Conservation (phyloP, 73 alveolate genomes). For the Breviolum minutum region DNA sequence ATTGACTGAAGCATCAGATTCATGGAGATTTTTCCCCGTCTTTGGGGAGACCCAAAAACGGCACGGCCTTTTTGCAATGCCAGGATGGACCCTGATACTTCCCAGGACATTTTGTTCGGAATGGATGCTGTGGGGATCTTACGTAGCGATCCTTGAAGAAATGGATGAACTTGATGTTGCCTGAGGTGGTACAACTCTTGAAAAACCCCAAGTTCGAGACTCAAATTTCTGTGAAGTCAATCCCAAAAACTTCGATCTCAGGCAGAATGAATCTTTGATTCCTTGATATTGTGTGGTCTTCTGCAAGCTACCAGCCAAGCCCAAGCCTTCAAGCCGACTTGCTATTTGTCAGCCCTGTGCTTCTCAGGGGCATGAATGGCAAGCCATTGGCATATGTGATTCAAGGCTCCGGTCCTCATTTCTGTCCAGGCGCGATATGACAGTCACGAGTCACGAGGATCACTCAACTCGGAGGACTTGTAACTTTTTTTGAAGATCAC, state of each 20-base stretch:
- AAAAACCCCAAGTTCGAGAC: constrained; percentile 38
- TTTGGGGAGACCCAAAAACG: too few species aligned
- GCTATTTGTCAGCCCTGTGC: background rate
- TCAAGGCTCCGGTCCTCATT: constrained; percentile 80
- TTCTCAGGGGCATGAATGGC: constrained; percentile 54
- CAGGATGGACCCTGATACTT: constrained; percentile 90
- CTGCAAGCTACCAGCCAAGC: too few species aligned
- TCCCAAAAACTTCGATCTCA: background rate
- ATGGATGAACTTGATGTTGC: background rate
- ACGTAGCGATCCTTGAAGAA: background rate
- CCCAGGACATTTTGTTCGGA: constrained; percentile 74
- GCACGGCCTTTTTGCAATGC: background rate
- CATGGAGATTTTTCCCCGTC: too few species aligned
- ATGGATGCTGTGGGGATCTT: constrained; percentile 70
- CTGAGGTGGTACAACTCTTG: constrained; percentile 37
- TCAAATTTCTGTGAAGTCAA: background rate
- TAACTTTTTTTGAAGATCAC: background rate
- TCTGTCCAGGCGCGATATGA: constrained; percentile 48
- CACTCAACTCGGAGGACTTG: background rate
- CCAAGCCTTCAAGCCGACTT: too few species aligned
- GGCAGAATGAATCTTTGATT: background rate
- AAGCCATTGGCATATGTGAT: constrained; percentile 82
- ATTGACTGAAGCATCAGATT: too few species aligned
- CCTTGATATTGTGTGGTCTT: background rate
- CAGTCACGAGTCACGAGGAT: background rate